phyloP scores from a whole-genome alignment of 2,329 filamentous ascomycete species.

The Aureobasidium sp. region DNA sequence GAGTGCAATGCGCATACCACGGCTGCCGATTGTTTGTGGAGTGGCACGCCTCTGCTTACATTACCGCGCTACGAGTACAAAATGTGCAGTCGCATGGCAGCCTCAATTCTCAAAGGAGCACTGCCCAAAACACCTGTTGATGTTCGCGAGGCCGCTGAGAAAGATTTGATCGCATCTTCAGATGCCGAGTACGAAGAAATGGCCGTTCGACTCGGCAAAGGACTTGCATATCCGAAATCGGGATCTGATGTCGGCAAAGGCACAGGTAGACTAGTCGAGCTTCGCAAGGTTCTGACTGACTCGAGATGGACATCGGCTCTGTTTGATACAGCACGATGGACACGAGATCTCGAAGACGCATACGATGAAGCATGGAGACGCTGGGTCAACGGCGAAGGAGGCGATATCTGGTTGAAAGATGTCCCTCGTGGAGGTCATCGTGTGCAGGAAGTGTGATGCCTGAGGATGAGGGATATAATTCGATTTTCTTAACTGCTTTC shows the following conservation, averaged over 20 bases:
- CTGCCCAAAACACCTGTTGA: conserved; percentile 56
- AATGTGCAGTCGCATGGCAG: conserved; percentile 98
- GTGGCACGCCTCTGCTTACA: conserved; percentile 84
- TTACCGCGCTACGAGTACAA: conserved; percentile 90
- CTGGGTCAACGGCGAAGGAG: conserved; percentile 81
- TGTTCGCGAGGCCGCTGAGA: conserved; percentile 58
- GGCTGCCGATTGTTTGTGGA: conserved; percentile 93
- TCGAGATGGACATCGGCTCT: conserved; percentile 78
- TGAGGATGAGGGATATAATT: no score
- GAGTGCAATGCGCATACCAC: conserved; percentile 99
- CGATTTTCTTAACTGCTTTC: background rate
- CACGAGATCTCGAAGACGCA: conserved; percentile 75
- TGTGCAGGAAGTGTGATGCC: background rate
- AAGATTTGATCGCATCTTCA: conserved; percentile 66
- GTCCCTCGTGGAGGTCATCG: conserved; percentile 15
- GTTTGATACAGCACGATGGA: conserved; percentile 89
- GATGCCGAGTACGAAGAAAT: conserved; percentile 80
- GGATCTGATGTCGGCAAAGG: conserved; percentile 41
- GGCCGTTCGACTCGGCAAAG: conserved; percentile 59
- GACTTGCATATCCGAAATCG: conserved; percentile 49
- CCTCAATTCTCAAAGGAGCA: conserved; percentile 85
- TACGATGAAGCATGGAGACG: conserved; percentile 82
- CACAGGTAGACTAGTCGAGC: conserved; percentile 65
- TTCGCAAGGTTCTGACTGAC: conserved; percentile 75
- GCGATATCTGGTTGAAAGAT: conserved; percentile 72